A percentile compares a stretch with the other conserved stretches of the same genome.
Evolutionary conservation across 2,329 filamentous ascomycete genomes (phyloP).

Genomic region (Botrytis sinoallii): DNA sequence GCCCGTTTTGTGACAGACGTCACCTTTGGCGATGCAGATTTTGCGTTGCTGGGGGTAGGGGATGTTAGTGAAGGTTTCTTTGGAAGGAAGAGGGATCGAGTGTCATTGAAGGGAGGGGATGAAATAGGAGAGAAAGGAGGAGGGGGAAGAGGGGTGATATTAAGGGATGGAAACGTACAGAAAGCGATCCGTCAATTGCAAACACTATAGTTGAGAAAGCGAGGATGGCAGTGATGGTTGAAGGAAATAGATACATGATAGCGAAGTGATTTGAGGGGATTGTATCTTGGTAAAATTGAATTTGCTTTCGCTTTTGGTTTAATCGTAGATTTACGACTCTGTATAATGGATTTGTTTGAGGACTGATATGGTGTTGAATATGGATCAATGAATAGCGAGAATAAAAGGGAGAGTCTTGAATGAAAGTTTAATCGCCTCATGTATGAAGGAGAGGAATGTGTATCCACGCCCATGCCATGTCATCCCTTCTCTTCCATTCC

Average conservation of each 20-base stretch:
- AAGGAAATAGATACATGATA: not conserved
- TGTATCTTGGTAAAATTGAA: not conserved
- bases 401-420: not conserved
- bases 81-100: not conserved
- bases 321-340: no score
- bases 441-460: not conserved
- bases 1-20: not conserved
- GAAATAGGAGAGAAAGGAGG: no score
- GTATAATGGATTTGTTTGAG: not conserved
- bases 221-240: not conserved
- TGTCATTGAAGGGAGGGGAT: not conserved
- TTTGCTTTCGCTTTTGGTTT: not conserved
- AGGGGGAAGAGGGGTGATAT: not conserved
- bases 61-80: not conserved
- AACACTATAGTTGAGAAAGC: not conserved
- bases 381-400: accelerated
- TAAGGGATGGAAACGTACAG: not conserved
- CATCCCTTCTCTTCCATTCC: not conserved
- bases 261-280: not conserved
- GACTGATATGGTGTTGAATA: not conserved
- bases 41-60: not conserved
- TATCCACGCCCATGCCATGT: not conserved
- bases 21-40: not conserved
- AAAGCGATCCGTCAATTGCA: not conserved
- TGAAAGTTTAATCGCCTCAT: not conserved